A percentile compares a stretch with the other conserved stretches of the same genome.
Evolutionary conservation across 768 basidiomycete species (phyloP).

Genomic region (Auriscalpium orientale): DNA sequence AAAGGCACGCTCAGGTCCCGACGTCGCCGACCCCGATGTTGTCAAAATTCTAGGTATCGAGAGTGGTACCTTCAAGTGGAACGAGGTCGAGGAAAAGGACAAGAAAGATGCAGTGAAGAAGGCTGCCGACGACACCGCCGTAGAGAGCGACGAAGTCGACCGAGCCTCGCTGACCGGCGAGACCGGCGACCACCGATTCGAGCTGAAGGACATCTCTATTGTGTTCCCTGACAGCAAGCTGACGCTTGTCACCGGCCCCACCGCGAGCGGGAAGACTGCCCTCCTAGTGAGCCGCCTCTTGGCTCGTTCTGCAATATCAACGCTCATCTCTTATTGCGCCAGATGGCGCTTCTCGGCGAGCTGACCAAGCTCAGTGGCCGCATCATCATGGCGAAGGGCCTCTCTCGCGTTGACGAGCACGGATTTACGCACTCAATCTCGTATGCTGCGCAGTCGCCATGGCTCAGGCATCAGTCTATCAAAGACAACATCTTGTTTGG

Average conservation of each 20-base stretch:
- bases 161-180: constrained; percentile 9
- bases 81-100: constrained; percentile 32
- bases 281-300: constrained; percentile 40
- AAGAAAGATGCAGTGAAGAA: constrained; percentile 17
- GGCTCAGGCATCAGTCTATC: constrained; percentile 40
- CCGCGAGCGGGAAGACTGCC: constrained; percentile 79
- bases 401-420: constrained; percentile 47
- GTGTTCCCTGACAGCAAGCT: constrained; percentile 67
- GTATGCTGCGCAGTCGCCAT: constrained; percentile 44
- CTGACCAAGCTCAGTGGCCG: constrained; percentile 51
- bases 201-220: constrained; percentile 58
- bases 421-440: constrained; percentile 48
- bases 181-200: constrained; percentile 45
- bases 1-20: constrained; percentile 19
- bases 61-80: constrained; percentile 51
- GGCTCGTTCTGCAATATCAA: too few species aligned
- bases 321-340: background rate
- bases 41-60: constrained; percentile 39
- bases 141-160: constrained; percentile 17
- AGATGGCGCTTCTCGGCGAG: constrained; percentile 71
- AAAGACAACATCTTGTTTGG: constrained; percentile 58
- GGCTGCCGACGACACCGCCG: background rate
- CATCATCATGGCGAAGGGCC: constrained; percentile 61
- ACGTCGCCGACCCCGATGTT: constrained; percentile 13
- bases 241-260: constrained; percentile 72